Base-by-base conservation (phyloP, 768 basidiomycete species). In the Omphalotus guepiniiformis region DNA sequence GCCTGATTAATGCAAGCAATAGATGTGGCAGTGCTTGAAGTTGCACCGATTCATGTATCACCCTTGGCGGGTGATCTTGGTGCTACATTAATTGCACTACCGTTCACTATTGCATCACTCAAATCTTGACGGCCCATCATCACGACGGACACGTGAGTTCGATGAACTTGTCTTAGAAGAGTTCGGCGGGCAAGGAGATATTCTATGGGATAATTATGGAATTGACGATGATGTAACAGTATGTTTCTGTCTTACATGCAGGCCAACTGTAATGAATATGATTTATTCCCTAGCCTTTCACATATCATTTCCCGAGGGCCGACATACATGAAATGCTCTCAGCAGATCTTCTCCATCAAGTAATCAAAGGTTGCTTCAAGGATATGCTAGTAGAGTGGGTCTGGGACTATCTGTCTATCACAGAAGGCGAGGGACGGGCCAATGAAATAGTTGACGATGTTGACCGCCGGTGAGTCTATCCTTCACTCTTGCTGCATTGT, bases 311-410 rank as follows among this genome's bases (percentile, higher is more conserved):
- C 35, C 55, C 54, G 6, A 42, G 48, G 18, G 53, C 48, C 8
- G 54, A 55, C 32, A 53, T 55, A 23, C 54, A 55, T 35, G 53
- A 47, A 25, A 43, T 55, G 26, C 32, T 55, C 21, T 23, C 55
- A 12, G 38, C 54, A 9, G 55, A 55, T 38, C 53, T 70, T 1
- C 58, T 71, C 2, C 69, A 73, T 49, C 69, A 72, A 51, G 21
- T 73, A 3, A 69, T 72, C 55, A 72, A 72, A 48, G 68, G 70
- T 7, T 61, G 57, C 1, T 73, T 72, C 55, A 72, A 71, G 44
- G 70, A 71, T 39, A 70, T 72, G 47, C 51, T 72, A 8, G 69
- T 72, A 1, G 42, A 42, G 7, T 73, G 71, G 71, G 58, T 66
- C 0, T 39, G 47, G 1, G 50, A 63, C 5, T 72, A 70, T 43